Evolutionary conservation across 2,329 filamentous ascomycete genomes (phyloP), one percentile per base, ranked within the genome.

Genomic region (Talaromyces funiculosus): DNA sequence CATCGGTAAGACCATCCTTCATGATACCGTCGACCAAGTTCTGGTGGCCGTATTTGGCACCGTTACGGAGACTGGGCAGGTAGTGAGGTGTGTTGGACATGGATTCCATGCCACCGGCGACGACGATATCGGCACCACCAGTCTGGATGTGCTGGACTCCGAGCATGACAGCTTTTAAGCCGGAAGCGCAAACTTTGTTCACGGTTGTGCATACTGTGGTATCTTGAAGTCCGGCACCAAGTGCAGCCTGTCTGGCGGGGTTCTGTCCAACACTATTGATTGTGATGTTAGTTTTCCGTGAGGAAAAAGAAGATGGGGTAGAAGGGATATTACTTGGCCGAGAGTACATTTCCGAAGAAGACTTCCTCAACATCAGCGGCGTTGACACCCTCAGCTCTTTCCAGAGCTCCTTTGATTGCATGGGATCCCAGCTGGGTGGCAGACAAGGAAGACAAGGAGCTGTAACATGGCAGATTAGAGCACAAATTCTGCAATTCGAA

Each of bases 81-180:
- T 99, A 99, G 82, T 99, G 92, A 56, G 94, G 94, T 59, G 89
- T 84, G 81, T 97, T 97, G 73, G 92, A 96, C 94, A 99, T 99
- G 82, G 92, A 96, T 82, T 99, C 94, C 67, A 93, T 87, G 69
- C 94, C 94, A 72, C 92, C 94, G 66, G 92, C 94, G 62, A 99
- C 91, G 66, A 99, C 87, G 66, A 97, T 88, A 68, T 90, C 88
- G 66, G 93, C 93, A 74, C 91, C 96, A 68, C 94, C 93, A 58
- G 92, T 96, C 76, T 97, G 92, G 81, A 99, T 99, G 70, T 93
- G 97, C 79, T 97, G 94, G 56, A 93, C 90, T 68, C 90, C 94
- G 63, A 99, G 84, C 67, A 96, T 91, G 73, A 99, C 88, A 68
- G 94, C 90, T 83, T 99, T 99, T 74, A 97, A 81, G 47, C 89